Conservation (phyloP, 1,139 yeast species). For the Yamadazyma kanchanaburiensis region DNA sequence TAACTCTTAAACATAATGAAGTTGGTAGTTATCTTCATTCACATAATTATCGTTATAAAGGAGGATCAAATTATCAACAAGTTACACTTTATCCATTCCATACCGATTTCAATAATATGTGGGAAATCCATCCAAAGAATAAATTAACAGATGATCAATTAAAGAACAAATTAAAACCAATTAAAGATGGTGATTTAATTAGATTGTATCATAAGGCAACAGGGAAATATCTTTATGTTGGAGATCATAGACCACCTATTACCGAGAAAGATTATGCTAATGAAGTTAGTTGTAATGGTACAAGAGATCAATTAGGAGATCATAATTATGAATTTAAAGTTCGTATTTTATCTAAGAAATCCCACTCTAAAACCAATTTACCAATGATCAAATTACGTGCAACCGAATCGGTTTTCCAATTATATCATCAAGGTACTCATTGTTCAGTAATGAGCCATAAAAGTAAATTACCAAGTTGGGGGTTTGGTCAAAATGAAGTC, state of each 20-base stretch:
- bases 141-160: constrained; percentile 29
- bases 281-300: constrained; percentile 69
- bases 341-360: constrained; percentile 26
- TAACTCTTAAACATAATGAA: constrained; percentile 63
- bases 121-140: constrained; percentile 56
- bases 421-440: constrained; percentile 55
- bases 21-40: constrained; percentile 70
- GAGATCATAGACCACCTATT: constrained; percentile 63
- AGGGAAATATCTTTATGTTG: constrained; percentile 55
- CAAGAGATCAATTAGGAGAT: constrained; percentile 44
- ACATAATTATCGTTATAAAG: constrained; percentile 48
- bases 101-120: constrained; percentile 55
- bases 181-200: constrained; percentile 51
- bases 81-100: constrained; percentile 58
- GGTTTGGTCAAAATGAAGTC: constrained; percentile 68
- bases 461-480: constrained; percentile 66
- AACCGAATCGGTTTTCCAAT: constrained; percentile 53
- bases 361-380: constrained; percentile 25
- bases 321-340: constrained; percentile 52
- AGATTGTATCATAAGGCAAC: constrained; percentile 62
- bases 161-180: constrained; percentile 27
- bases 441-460: constrained; percentile 66
- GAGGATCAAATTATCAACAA: constrained; percentile 63
- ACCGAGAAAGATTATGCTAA: constrained; percentile 77
- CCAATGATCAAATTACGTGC: constrained; percentile 46